Evolutionary conservation across 495 filamentous ascomycete genomes (phyloP), one percentile per base, ranked within the genome.

Genomic region (Xylaria bambusicola): DNA sequence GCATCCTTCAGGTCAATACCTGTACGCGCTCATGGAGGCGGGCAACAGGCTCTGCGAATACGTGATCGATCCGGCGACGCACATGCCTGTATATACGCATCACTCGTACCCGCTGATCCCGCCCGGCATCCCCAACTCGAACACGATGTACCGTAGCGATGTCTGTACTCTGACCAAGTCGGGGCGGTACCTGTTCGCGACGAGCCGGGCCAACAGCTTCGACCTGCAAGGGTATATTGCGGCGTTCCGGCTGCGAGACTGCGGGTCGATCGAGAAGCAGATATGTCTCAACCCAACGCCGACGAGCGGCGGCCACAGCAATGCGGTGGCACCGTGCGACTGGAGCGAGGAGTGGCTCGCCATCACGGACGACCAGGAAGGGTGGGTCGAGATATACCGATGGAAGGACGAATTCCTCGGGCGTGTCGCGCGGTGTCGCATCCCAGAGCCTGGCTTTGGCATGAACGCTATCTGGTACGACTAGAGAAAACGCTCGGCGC

Each of bases 401-500:
- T 94, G 88, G 85, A 77, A 84, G 62, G 87, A 92, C 38, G 90
- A 92, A 80, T 89, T 86, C 62, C 65, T 94, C 55, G 84, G 83
- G 10, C 78, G 90, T 17, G 89, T 93, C 27, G 90, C 89, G 18
- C 79, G 87, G 53, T 81, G 86, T 59, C 83, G 88, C 64, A 86
- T 94, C 52, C 83, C 84, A 13, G 89, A 94, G 75, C 87, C 86
- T 44, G 90, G 90, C 48, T 93, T 92, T 73, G 88, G 88, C 1
- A 93, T 93, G 90, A 93, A 94, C 76, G 90, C 89, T 31, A 91
- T 93, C 65, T 93, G 89, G 90, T 92, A 91, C 72, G 88, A 93
- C 73, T 93, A 78, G 63, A 27, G 5, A 13, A 13, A 18, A 17
- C 9, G 8, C 42, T 40, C 13, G 9, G 31, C 8, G 4, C 3